Conservation (phyloP, 306 rosid species). For the Dalbergia oliveri region DNA sequence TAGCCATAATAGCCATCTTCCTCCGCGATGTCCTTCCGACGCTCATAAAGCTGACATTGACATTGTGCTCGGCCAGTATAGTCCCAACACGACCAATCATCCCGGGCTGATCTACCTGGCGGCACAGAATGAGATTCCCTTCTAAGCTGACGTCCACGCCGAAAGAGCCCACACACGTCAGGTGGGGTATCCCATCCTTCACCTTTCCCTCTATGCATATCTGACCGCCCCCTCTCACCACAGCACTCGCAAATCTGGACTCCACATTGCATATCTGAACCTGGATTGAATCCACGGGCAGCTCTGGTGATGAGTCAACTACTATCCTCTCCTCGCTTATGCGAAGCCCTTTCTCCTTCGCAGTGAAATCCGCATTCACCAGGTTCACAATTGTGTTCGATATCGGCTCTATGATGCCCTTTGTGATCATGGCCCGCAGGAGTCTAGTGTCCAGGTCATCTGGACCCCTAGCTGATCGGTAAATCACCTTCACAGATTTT, state of each 20-base stretch:
- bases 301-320: conserved; percentile 57
- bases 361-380: conserved; percentile 76
- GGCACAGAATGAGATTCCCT: conserved; percentile 71
- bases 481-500: conserved; percentile 61
- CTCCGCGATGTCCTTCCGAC: conserved; percentile 69
- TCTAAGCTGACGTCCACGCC: conserved; percentile 78
- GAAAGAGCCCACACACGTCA: conserved; percentile 64
- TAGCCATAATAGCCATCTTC: conserved; percentile 76
- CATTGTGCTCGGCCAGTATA: conserved; percentile 64
- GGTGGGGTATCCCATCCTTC: conserved; percentile 64
- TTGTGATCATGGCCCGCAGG: conserved; percentile 78
- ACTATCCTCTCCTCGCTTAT: conserved; percentile 67
- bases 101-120: conserved; percentile 81
- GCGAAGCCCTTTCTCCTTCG: conserved; percentile 71
- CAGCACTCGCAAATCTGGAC: conserved; percentile 67
- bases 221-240: conserved; percentile 49
- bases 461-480: conserved; percentile 59
- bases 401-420: conserved; percentile 75
- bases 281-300: conserved; percentile 67
- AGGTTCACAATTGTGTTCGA: conserved; percentile 63
- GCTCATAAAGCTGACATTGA: conserved; percentile 84
- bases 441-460: conserved; percentile 82
- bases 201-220: conserved; percentile 76
- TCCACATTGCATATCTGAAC: conserved; percentile 61
- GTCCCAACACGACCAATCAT: conserved; percentile 77